phyloP scores from a whole-genome alignment of 495 filamentous ascomycete species.

The Chlorociboria aeruginascens region DNA sequence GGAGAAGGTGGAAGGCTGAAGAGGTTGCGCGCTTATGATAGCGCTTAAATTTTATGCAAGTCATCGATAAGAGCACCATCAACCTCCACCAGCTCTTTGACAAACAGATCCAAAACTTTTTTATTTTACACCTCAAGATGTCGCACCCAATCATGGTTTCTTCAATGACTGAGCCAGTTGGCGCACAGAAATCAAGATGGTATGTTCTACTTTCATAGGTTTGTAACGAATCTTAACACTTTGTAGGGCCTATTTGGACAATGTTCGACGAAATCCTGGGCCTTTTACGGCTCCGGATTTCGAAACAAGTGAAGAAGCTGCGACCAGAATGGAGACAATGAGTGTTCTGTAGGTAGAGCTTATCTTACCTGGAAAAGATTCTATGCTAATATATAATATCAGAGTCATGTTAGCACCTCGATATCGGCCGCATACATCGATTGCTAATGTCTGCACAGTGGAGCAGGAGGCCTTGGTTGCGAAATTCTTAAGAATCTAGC shows the following conservation, averaged over 20 bases:
- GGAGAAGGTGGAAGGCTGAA: no score
- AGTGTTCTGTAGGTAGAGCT: constrained; percentile 53
- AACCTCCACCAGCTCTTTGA: not conserved
- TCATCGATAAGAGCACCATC: constrained; percentile 6
- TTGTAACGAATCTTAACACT: not conserved
- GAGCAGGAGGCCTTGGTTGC: constrained; percentile 90
- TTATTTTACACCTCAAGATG: no score
- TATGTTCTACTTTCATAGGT: not conserved
- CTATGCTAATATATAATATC: constrained; percentile 7
- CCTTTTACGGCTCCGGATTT: constrained; percentile 67
- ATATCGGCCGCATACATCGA: not conserved
- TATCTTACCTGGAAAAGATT: not conserved
- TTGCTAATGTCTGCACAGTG: constrained; percentile 36
- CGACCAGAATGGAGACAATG: constrained; percentile 45
- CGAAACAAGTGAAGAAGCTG: constrained; percentile 47
- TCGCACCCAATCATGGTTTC: constrained; percentile 23
- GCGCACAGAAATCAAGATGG: constrained; percentile 4
- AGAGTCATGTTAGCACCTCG: constrained; percentile 21
- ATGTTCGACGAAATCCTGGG: constrained; percentile 59
- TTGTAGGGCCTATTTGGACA: constrained; percentile 67
- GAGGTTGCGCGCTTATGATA: constrained; percentile 1
- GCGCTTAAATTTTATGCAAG: not conserved
- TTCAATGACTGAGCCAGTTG: not conserved
- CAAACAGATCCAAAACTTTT: not conserved
- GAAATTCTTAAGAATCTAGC: constrained; percentile 96